Conservation (phyloP, 768 basidiomycete species). For the Collybiopsis confluens region DNA sequence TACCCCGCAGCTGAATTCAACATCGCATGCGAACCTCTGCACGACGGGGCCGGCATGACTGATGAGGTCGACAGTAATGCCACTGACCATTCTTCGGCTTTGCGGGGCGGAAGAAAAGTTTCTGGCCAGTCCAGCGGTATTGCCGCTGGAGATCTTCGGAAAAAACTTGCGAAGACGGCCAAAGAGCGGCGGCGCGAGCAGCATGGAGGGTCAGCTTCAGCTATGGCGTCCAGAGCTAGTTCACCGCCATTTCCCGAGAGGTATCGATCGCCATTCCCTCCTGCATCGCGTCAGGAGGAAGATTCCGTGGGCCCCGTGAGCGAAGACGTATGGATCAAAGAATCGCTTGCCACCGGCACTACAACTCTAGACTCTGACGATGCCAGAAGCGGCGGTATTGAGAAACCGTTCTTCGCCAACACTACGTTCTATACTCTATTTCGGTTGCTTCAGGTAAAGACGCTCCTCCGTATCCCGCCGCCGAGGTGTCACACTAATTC, state of each 20-base stretch:
- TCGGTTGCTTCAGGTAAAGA: conserved; percentile 77
- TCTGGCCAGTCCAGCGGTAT: conserved; percentile 43
- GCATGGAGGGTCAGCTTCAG: conserved; percentile 24
- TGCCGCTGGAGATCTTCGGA: conserved; percentile 66
- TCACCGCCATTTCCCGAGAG: conserved; percentile 31
- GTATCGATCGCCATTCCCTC: conserved; percentile 25
- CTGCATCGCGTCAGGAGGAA: conserved; percentile 14
- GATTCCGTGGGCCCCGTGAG: background rate
- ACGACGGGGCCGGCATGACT: conserved; percentile 24
- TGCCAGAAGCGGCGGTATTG: conserved; percentile 1
- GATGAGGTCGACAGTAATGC: conserved; percentile 10
- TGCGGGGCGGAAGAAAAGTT: conserved; percentile 44
- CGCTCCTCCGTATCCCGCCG: conserved; percentile 9
- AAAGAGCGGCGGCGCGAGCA: conserved; percentile 47
- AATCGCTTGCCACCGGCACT: background rate
- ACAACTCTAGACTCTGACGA: conserved; percentile 1
- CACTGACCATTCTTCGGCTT: conserved; percentile 25
- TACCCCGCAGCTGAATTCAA: conserved; percentile 64
- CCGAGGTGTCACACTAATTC: conserved; percentile 13
- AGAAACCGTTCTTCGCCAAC: conserved; percentile 79
- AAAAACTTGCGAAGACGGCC: conserved; percentile 73
- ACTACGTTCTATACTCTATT: conserved; percentile 89
- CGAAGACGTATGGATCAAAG: conserved; percentile 9
- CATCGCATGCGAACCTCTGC: conserved; percentile 53
- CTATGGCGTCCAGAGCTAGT: conserved; percentile 36